Evolutionary conservation across 257 asterid genomes (phyloP).

Genomic region (Capsicum baccatum): DNA sequence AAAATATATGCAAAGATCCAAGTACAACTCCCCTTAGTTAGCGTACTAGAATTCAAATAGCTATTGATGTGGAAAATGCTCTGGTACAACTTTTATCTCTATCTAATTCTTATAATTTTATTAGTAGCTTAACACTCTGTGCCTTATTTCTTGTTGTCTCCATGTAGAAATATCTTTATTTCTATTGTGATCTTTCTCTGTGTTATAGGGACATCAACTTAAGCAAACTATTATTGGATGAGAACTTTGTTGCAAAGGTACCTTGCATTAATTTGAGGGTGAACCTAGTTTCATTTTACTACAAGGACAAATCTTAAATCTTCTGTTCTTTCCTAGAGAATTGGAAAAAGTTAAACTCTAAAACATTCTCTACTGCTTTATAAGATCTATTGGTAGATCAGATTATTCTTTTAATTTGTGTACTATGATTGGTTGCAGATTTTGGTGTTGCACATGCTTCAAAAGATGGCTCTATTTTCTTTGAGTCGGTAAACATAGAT

Average conservation of each 20-base stretch:
- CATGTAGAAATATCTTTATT: conserved; percentile 93
- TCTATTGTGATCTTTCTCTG: conserved; percentile 89
- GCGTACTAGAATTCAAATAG: conserved; percentile 81
- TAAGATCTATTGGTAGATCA: not conserved
- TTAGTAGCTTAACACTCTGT: not conserved
- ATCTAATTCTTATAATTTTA: not conserved
- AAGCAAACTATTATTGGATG: conserved; percentile 89
- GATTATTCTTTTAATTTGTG: not conserved
- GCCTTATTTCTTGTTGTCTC: conserved; percentile 17
- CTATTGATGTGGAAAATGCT: conserved; percentile 93
- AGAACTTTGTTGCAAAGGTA: conserved; percentile 86
- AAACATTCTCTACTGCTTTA: not conserved
- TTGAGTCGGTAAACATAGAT: conserved; percentile 89
- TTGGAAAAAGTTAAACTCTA: not conserved
- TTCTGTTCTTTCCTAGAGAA: not conserved
- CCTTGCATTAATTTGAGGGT: not conserved
- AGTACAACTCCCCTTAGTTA: conserved; percentile 80
- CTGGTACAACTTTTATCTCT: conserved; percentile 51
- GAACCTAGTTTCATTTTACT: not conserved
- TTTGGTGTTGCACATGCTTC: conserved; percentile 97
- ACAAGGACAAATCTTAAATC: not conserved
- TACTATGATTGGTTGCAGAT: conserved; percentile 73
- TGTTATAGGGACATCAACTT: conserved; percentile 96
- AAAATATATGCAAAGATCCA: conserved; percentile 57
- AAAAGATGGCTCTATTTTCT: conserved; percentile 87